Evolutionary conservation across 2,329 filamentous ascomycete species (phyloP).

Genomic region (Cladophialophora yegresii): DNA sequence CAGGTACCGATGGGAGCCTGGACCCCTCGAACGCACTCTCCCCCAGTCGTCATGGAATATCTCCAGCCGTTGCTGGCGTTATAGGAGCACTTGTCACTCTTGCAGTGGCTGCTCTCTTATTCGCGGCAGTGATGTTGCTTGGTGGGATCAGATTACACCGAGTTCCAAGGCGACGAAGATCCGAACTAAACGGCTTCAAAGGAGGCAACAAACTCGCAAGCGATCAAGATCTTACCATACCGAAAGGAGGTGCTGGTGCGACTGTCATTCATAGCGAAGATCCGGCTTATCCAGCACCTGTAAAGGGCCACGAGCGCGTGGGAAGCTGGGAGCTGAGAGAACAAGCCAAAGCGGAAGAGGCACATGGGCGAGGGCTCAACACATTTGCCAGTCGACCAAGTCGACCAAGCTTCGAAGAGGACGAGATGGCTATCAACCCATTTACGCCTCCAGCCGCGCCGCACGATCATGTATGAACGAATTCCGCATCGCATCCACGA

Average conservation of each 20-base stretch:
- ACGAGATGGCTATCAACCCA: conserved; percentile 45
- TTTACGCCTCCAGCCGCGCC: conserved; percentile 49
- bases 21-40: conserved; percentile 12
- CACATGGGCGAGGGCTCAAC: conserved; percentile 25
- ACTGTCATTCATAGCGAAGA: conserved; percentile 39
- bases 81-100: conserved; percentile 59
- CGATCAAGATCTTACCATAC: conserved; percentile 55
- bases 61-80: conserved; percentile 55
- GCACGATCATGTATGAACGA: conserved; percentile 52
- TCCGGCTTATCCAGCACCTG: conserved; percentile 27
- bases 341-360: conserved; percentile 28
- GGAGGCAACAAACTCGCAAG: conserved; percentile 56
- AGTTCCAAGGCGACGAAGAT: conserved; percentile 39
- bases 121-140: conserved; percentile 46
- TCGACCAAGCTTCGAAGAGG: conserved; percentile 51
- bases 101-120: conserved; percentile 47
- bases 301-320: conserved; percentile 54
- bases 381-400: conserved; percentile 18
- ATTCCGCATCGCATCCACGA: background rate
- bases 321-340: conserved; percentile 60
- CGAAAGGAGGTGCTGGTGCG: conserved; percentile 46
- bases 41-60: conserved; percentile 22
- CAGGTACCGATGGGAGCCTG: conserved; percentile 19
- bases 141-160: conserved; percentile 51
- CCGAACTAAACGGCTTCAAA: conserved; percentile 58